phyloP scores from a whole-genome alignment of 148 eudicot genomes.

The Heliamphora exappendiculata region DNA sequence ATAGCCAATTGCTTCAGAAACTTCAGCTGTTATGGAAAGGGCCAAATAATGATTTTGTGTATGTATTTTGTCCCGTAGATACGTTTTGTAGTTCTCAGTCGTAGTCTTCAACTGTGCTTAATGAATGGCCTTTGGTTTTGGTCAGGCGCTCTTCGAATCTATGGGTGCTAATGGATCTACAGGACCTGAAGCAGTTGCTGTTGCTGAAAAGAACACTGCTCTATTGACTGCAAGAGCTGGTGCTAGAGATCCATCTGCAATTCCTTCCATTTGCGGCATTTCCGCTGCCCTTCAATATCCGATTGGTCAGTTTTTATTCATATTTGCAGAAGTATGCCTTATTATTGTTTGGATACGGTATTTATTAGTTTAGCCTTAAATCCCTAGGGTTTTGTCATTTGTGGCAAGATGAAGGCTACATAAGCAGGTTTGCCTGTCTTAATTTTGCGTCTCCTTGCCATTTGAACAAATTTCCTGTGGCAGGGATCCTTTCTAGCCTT shows the following conservation, averaged over 20 bases:
- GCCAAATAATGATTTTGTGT: not conserved
- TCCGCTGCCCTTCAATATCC: slow-evolving; percentile 94
- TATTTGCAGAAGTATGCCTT: not conserved
- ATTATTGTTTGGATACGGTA: not conserved
- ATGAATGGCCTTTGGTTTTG: slow-evolving; percentile 4
- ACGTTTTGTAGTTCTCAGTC: not conserved
- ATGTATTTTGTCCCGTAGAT: not conserved
- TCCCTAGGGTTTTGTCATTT: not conserved
- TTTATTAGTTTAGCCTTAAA: not conserved
- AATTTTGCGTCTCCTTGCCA: not conserved
- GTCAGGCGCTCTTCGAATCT: slow-evolving; percentile 82
- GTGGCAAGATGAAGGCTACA: not conserved
- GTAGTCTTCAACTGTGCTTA: not conserved
- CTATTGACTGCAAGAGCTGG: slow-evolving; percentile 97
- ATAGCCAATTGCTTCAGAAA: not conserved
- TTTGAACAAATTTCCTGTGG: not conserved
- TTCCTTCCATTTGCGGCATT: slow-evolving; percentile 95
- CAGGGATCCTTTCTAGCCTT: not conserved
- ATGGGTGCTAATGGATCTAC: slow-evolving; percentile 77
- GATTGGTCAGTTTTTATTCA: slow-evolving; percentile 47
- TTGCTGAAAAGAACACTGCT: slow-evolving; percentile 82
- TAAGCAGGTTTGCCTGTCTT: not conserved
- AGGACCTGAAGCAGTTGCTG: slow-evolving; percentile 80
- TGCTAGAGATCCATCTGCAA: slow-evolving; percentile 94
- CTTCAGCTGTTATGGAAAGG: not conserved